Percentiles rank a stretch among this genome's conserved stretches.
Conservation (phyloP, 805 yeast species). For the Jamesozyma spencerorum region DNA sequence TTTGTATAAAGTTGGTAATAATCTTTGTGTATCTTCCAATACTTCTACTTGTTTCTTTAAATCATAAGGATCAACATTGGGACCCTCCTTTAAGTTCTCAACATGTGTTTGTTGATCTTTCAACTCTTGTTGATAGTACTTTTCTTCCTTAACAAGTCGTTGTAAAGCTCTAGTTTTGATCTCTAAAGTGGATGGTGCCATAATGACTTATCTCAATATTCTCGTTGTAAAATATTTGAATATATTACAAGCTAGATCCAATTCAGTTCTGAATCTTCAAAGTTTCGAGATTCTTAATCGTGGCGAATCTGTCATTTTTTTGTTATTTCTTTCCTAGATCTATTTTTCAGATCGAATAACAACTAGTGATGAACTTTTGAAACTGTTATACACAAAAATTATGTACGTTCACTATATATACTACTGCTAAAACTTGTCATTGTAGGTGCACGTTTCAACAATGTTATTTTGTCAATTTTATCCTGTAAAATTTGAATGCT, state of each 20-base stretch:
- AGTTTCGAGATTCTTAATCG: too few relatives aligned
- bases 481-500: conserved; percentile 7
- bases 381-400: too few relatives aligned
- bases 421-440: conserved; percentile 6
- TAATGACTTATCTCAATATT: too few relatives aligned
- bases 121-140: conserved; percentile 50
- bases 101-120: conserved; percentile 43
- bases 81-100: conserved; percentile 35
- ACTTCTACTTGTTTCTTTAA: conserved; percentile 47
- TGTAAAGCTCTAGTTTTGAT: conserved; percentile 63
- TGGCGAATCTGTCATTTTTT: too few relatives aligned
- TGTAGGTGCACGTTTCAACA: background rate
- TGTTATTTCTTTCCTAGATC: too few relatives aligned
- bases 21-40: conserved; percentile 43
- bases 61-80: conserved; percentile 53
- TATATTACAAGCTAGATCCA: too few relatives aligned
- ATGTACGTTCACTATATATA: conserved; percentile 6
- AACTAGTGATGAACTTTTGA: too few relatives aligned
- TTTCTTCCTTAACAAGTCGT: conserved; percentile 60
- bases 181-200: conserved; percentile 64
- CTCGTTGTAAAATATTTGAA: too few relatives aligned
- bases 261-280: too few relatives aligned
- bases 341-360: too few relatives aligned
- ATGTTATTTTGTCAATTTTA: conserved; percentile 11
- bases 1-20: conserved; percentile 40